Conservation (phyloP, 202 grass and related monocot species). For the Zizania palustris region DNA sequence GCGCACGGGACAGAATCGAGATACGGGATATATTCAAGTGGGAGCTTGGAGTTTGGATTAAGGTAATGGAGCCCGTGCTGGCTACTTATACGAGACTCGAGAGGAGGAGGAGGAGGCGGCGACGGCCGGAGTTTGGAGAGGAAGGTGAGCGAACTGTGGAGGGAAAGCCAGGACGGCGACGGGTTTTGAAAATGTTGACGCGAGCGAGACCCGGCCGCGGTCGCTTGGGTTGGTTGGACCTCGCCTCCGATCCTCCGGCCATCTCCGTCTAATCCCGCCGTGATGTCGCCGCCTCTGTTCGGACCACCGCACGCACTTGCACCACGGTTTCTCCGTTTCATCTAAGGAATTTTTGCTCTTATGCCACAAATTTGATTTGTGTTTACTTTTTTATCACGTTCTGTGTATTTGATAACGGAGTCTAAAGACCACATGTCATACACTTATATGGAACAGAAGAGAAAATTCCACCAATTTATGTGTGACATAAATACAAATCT, state of each 20-base stretch:
- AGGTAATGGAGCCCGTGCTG: slow-evolving; percentile 15
- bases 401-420: no score
- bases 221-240: neutral
- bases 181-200: slow-evolving; percentile 56
- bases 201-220: neutral
- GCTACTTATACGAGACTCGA: slow-evolving; percentile 54
- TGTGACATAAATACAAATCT: no score
- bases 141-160: slow-evolving; percentile 51
- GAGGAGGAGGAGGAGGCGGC: neutral
- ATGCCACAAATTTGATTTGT: no score
- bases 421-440: no score
- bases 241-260: slow-evolving; percentile 10
- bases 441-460: no score
- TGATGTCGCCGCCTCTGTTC: slow-evolving; percentile 29
- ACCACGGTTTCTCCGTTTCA: slow-evolving; percentile 13
- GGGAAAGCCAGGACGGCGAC: slow-evolving; percentile 55
- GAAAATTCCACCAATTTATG: no score
- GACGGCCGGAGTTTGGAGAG: slow-evolving; percentile 25
- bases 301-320: neutral
- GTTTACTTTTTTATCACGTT: no score
- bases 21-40: neutral
- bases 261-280: slow-evolving; percentile 38
- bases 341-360: no score
- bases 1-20: no score
- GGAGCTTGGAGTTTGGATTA: slow-evolving; percentile 31